Percentiles rank a stretch among this genome's conserved stretches.
Evolutionary conservation across 2,329 filamentous ascomycete genomes (phyloP).

Genomic region (Cercospora zeae-maydis): DNA sequence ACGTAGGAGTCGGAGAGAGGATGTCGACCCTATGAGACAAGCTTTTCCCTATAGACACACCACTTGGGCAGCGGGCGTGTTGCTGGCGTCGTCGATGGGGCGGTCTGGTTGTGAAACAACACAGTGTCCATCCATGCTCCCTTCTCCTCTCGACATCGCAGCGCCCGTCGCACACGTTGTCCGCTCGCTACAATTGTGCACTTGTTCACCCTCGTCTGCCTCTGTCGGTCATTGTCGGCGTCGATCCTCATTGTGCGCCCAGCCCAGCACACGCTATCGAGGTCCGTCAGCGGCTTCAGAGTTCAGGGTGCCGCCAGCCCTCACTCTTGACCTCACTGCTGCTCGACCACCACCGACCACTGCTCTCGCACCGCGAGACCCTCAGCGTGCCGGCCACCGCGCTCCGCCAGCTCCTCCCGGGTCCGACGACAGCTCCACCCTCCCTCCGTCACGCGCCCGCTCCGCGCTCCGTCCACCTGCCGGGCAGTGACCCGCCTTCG

Average conservation of each 20-base stretch:
- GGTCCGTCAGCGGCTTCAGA: conserved; percentile 8
- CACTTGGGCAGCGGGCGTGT: background rate
- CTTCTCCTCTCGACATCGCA: background rate
- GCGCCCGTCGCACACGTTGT: background rate
- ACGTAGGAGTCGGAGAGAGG: background rate
- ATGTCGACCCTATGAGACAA: background rate
- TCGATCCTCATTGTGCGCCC: background rate
- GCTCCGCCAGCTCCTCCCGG: background rate
- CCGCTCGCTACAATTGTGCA: background rate
- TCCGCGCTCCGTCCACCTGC: background rate
- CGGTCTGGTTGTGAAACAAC: background rate
- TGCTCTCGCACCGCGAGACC: background rate
- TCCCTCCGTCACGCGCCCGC: conserved; percentile 3
- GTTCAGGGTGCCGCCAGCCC: background rate
- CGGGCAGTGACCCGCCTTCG: background rate
- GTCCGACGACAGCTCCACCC: background rate
- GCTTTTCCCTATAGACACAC: background rate
- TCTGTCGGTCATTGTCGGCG: background rate
- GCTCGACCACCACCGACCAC: background rate
- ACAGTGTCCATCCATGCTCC: background rate
- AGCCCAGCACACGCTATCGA: background rate
- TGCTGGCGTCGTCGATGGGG: background rate
- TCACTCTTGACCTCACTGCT: conserved; percentile 5
- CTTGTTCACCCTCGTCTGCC: background rate
- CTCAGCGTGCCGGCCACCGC: background rate